Conservation (phyloP, 208 protist species). For the Leishmania amazonensis region DNA sequence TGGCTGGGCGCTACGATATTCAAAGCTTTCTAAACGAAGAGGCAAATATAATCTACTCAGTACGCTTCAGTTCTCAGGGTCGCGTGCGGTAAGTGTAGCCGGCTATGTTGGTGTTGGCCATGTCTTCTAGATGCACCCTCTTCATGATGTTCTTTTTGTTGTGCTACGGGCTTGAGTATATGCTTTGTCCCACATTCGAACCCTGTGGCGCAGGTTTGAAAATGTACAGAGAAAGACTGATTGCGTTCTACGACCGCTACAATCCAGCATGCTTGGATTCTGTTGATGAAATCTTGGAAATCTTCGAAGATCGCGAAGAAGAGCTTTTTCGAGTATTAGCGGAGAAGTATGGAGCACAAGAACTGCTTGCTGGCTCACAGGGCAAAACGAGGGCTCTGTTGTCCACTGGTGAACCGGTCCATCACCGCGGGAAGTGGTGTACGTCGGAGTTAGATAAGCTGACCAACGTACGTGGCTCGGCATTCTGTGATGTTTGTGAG, state of each 20-base stretch:
- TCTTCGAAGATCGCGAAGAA: conserved; percentile 24
- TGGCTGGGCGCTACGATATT: too few species aligned
- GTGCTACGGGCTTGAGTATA: too few species aligned
- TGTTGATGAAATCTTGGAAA: conserved; percentile 34
- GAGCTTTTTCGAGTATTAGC: conserved; percentile 28
- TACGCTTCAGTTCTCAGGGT: too few species aligned
- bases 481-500: not conserved
- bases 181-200: too few species aligned
- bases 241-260: conserved; percentile 9
- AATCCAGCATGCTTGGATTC: conserved; percentile 32
- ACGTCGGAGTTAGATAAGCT: not conserved
- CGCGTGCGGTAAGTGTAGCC: too few species aligned
- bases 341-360: conserved; percentile 20
- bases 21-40: too few species aligned
- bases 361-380: not conserved
- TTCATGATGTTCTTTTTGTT: too few species aligned
- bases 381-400: not conserved
- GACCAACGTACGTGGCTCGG: not conserved
- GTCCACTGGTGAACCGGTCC: not conserved
- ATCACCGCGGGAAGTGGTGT: not conserved
- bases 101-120: too few species aligned
- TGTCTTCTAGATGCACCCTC: too few species aligned
- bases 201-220: not conserved
- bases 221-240: conserved; percentile 12
- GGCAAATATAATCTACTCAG: too few species aligned